phyloP scores from a whole-genome alignment of 306 rosid species.

The Cucumis melo region DNA sequence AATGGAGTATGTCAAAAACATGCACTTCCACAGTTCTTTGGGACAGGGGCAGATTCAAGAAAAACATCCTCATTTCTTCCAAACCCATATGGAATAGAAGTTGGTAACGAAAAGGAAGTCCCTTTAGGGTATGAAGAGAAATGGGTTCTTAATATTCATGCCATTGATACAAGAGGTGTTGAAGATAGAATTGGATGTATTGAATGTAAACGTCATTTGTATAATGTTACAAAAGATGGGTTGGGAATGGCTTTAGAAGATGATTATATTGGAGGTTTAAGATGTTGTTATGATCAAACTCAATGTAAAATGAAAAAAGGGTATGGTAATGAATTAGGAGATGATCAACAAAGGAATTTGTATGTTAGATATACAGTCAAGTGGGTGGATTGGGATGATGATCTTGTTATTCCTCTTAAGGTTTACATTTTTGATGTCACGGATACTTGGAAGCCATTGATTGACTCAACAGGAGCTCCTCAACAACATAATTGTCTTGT shows the following conservation, averaged over 20 bases:
- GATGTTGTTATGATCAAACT: conserved; percentile 41
- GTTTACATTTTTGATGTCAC: conserved; percentile 9
- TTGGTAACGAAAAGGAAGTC: conserved; percentile 39
- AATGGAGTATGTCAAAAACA: conserved; percentile 38
- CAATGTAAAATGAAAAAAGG: conserved; percentile 43
- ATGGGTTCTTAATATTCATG: conserved; percentile 65
- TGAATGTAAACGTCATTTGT: conserved; percentile 59
- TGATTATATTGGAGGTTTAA: conserved; percentile 41
- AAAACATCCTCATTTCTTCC: conserved; percentile 43
- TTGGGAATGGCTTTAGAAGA: conserved; percentile 23
- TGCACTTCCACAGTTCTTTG: conserved; percentile 32
- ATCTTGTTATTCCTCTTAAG: no score
- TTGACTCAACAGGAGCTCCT: conserved; percentile 7
- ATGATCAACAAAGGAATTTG: conserved; percentile 27
- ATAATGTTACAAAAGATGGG: conserved; percentile 40
- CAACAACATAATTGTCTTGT: not conserved
- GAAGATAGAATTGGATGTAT: conserved; percentile 46
- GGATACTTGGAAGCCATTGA: conserved; percentile 22
- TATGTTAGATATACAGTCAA: conserved; percentile 55
- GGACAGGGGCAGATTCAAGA: conserved; percentile 65
- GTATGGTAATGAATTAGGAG: conserved; percentile 12
- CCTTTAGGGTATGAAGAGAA: conserved; percentile 57
- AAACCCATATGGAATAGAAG: conserved; percentile 51
- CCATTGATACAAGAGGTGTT: conserved; percentile 53
- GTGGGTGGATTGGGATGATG: conserved; percentile 34